Conservation (phyloP, 108 stramenopile genomes). For the Parietichytrium sp. region DNA sequence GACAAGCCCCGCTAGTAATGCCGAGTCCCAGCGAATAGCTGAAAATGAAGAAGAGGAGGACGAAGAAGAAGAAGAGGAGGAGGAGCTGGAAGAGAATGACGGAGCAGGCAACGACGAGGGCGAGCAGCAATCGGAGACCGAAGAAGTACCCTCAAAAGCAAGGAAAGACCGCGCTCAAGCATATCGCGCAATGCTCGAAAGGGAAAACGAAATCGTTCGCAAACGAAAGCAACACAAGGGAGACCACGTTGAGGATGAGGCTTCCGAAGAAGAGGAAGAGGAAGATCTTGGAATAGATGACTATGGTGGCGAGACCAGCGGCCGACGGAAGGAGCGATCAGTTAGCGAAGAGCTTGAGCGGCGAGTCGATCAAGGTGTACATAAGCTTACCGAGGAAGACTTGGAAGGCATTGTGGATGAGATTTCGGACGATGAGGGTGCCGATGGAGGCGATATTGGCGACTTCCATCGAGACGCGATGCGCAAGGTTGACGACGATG, state of each 20-base stretch:
- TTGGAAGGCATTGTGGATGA: slow-evolving; percentile 23
- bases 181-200: neutral
- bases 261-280: slow-evolving; percentile 33
- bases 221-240: neutral
- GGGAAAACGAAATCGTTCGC: neutral
- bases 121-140: neutral
- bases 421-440: slow-evolving; percentile 21
- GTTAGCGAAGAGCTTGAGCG: slow-evolving; percentile 12
- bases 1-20: too few relatives aligned
- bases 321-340: neutral
- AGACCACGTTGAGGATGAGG: neutral
- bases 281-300: neutral
- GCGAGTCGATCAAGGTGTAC: neutral
- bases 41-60: neutral
- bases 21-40: too few relatives aligned
- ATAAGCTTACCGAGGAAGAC: neutral
- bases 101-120: neutral
- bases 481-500: neutral
- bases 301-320: neutral
- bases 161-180: neutral
- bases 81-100: neutral
- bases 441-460: neutral
- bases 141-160: neutral
- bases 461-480: neutral
- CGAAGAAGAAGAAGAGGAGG: neutral